Evolutionary conservation across 345 rosid genomes (phyloP).

Genomic region (Melaleuca quinquenervia): DNA sequence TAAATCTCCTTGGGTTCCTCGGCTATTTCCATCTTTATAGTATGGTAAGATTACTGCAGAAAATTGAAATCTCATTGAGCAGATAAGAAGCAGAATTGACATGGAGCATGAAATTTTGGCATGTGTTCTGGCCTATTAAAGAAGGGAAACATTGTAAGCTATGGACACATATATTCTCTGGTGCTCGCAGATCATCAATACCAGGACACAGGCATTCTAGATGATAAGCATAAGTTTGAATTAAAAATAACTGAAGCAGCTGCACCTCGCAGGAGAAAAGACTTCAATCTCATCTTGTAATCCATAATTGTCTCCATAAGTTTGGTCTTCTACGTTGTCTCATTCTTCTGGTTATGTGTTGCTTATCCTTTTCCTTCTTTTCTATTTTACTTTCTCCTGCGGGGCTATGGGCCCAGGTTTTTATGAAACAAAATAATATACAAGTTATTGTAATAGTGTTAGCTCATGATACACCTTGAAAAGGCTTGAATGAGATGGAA

Average conservation of each 20-base stretch:
- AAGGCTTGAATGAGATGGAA: background rate
- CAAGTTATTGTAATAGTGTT: background rate
- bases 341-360: background rate
- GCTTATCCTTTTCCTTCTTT: background rate
- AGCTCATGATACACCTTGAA: background rate
- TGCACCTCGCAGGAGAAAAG: background rate
- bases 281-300: background rate
- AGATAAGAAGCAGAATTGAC: background rate
- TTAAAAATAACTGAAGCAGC: background rate
- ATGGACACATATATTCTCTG: background rate
- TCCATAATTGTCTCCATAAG: background rate
- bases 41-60: slow-evolving; percentile 79
- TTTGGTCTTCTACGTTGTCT: background rate
- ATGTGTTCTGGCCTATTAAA: background rate
- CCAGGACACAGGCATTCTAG: background rate
- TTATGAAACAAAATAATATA: background rate
- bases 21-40: slow-evolving; percentile 48
- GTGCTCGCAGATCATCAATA: background rate
- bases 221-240: background rate
- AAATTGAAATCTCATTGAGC: background rate
- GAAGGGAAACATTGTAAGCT: background rate
- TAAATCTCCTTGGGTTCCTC: slow-evolving; percentile 23
- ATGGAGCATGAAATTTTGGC: background rate
- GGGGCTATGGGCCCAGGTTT: background rate
- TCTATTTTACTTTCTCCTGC: background rate